phyloP scores from a whole-genome alignment of 148 eudicot genomes.

The Vaccinium darrowii region DNA sequence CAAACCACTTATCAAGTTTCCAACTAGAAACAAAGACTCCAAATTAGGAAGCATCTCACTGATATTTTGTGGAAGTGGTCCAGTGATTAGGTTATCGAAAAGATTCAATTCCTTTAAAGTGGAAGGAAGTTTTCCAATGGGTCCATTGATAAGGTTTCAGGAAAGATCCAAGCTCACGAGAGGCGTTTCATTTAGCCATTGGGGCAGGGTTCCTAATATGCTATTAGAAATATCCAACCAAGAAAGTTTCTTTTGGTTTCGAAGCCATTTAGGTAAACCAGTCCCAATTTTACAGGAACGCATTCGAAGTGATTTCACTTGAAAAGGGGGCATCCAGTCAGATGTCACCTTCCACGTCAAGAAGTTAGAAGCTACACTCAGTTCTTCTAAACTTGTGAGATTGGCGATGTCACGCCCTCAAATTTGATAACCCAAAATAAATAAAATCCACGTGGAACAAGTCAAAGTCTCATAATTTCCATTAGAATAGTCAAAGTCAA shows the following conservation, averaged over 20 bases:
- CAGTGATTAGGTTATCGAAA: slow-evolving; percentile 13
- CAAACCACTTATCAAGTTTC: too few species aligned
- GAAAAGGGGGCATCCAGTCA: not conserved
- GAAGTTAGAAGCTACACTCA: not conserved
- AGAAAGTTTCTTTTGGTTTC: slow-evolving; percentile 12
- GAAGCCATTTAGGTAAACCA: slow-evolving; percentile 22
- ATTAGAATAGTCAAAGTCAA: too few species aligned
- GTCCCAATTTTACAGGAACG: not conserved
- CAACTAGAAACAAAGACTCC: too few species aligned
- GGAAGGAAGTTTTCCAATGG: not conserved
- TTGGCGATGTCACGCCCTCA: too few species aligned
- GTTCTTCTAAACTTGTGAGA: not conserved
- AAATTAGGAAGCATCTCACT: too few species aligned
- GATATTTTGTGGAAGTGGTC: too few species aligned
- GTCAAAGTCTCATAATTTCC: too few species aligned
- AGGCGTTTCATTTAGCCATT: slow-evolving; percentile 15
- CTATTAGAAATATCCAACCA: not conserved
- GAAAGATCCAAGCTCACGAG: slow-evolving; percentile 20
- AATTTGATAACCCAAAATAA: too few species aligned
- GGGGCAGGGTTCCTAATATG: slow-evolving; percentile 14
- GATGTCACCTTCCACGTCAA: not conserved
- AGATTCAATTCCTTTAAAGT: slow-evolving; percentile 14
- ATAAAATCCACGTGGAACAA: too few species aligned
- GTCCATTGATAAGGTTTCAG: slow-evolving; percentile 14
- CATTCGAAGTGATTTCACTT: not conserved